Conservation (phyloP, 2,329 filamentous ascomycete species). For the Harringtonia aguacate region DNA sequence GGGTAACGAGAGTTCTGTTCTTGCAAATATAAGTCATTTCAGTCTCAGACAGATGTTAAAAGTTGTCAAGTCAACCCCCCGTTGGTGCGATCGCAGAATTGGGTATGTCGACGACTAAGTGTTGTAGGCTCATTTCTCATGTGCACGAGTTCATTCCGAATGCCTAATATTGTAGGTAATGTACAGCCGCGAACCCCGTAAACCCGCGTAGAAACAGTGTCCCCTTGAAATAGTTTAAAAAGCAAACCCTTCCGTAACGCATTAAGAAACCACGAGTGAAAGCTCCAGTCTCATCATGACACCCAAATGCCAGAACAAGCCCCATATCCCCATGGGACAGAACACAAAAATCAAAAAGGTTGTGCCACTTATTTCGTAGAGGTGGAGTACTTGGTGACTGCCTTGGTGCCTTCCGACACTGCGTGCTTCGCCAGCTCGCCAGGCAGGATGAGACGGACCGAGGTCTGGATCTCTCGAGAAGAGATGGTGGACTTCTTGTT, state of each 20-base stretch:
- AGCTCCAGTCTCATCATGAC: slow-evolving; percentile 43
- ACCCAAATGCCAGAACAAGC: slow-evolving; percentile 44
- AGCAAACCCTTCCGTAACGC: slow-evolving; percentile 63
- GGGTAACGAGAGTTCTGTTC: slow-evolving; percentile 30
- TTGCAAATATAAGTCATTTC: slow-evolving; percentile 6
- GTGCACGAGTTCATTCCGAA: slow-evolving; percentile 53
- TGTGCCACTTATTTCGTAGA: slow-evolving; percentile 80
- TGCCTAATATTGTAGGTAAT: slow-evolving; percentile 55
- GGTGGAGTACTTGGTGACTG: slow-evolving; percentile 99
- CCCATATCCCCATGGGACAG: slow-evolving; percentile 26
- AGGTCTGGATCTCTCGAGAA: slow-evolving; percentile 98
- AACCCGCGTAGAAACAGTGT: slow-evolving; percentile 60
- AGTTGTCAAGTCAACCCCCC: too few species aligned
- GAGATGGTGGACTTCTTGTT: slow-evolving; percentile 99
- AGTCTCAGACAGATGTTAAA: too few species aligned
- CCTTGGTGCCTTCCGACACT: slow-evolving; percentile 99
- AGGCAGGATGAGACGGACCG: slow-evolving; percentile 92
- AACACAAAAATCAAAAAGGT: slow-evolving; percentile 24
- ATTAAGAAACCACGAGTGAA: slow-evolving; percentile 51
- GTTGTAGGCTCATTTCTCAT: too few species aligned
- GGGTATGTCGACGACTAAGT: too few species aligned
- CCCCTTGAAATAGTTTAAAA: slow-evolving; percentile 42
- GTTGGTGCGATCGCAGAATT: too few species aligned
- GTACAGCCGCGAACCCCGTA: slow-evolving; percentile 64
- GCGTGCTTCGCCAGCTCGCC: slow-evolving; percentile 99